These are phyloP conservation scores for Albatrellus ellisii DNA, from an alignment of 768 basidiomycete genomes.

Conservation along the genomic window DNA sequence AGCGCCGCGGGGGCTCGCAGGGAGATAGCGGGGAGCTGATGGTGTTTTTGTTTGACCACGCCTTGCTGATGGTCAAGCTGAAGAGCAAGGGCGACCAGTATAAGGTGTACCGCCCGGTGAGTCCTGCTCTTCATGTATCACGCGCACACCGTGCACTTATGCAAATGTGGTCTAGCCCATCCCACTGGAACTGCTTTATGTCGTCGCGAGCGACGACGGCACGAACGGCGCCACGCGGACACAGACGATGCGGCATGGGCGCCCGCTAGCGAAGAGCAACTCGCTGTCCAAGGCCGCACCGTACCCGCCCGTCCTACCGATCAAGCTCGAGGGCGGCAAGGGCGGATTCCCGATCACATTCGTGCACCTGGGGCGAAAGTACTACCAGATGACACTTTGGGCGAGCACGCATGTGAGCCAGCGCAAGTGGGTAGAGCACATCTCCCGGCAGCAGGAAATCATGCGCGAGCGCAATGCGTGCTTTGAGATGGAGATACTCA, in stretches of 20 bases:
- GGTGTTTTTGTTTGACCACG: slow-evolving; percentile 95
- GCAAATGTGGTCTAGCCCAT: slow-evolving; percentile 53
- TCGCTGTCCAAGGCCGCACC: slow-evolving; percentile 24
- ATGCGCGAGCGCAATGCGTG: slow-evolving; percentile 76
- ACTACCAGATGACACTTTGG: slow-evolving; percentile 87
- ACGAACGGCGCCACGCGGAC: slow-evolving; percentile 17
- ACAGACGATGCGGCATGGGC: slow-evolving; percentile 13
- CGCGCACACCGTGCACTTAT: neutral
- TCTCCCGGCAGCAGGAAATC: slow-evolving; percentile 77
- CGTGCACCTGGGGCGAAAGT: slow-evolving; percentile 85
- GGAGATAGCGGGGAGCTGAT: slow-evolving; percentile 80
- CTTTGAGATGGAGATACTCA: slow-evolving; percentile 77
- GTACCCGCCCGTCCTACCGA: slow-evolving; percentile 33
- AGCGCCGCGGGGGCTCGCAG: slow-evolving; percentile 62
- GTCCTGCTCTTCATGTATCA: slow-evolving; percentile 19
- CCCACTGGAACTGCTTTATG: slow-evolving; percentile 81
- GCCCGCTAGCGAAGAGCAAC: slow-evolving; percentile 28
- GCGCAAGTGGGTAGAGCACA: slow-evolving; percentile 89
- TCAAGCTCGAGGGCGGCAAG: slow-evolving; percentile 42
- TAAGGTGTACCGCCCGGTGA: slow-evolving; percentile 85
- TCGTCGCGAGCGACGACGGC: slow-evolving; percentile 64
- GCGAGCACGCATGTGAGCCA: slow-evolving; percentile 74
- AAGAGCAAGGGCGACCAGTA: slow-evolving; percentile 88
- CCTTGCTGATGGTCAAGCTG: slow-evolving; percentile 85
- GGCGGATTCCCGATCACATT: slow-evolving; percentile 89